Conservation (phyloP, 2,329 filamentous ascomycete species). For the Hypoxylon sp. region DNA sequence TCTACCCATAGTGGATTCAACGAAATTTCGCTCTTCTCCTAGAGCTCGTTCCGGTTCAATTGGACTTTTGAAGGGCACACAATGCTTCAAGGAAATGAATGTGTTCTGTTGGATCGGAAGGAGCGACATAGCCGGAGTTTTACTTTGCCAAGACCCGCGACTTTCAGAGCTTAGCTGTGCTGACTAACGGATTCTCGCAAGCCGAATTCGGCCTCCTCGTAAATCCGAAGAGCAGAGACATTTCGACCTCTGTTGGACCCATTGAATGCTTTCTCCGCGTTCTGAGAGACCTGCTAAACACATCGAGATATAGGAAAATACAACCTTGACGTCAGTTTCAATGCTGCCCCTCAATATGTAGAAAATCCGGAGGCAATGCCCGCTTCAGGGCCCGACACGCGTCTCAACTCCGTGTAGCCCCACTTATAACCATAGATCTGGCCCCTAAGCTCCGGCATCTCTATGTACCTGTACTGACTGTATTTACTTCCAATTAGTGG, state of each 20-base stretch:
- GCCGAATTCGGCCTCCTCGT: constrained; percentile 25
- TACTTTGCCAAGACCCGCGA: constrained; percentile 29
- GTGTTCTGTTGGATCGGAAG: constrained; percentile 1
- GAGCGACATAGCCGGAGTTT: constrained; percentile 16
- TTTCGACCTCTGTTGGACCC: not conserved
- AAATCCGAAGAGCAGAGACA: constrained; percentile 1
- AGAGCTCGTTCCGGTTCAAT: not conserved
- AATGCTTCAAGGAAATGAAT: constrained; percentile 12
- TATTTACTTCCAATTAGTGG: too few relatives aligned
- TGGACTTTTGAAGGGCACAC: constrained; percentile 5
- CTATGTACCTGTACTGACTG: too few relatives aligned
- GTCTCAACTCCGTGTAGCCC: constrained; percentile 3
- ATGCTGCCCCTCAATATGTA: not conserved
- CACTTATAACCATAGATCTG: not conserved
- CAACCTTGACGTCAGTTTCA: not conserved
- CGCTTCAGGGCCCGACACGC: not conserved
- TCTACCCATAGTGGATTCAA: constrained; percentile 23
- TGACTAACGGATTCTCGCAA: constrained; percentile 28
- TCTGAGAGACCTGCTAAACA: not conserved
- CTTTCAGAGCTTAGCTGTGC: constrained; percentile 13
- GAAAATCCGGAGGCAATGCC: not conserved
- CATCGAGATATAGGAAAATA: not conserved
- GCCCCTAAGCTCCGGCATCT: not conserved
- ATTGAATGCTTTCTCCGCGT: not conserved
- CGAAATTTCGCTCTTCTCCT: not conserved